phyloP scores from a whole-genome alignment of 495 filamentous ascomycete species.

The Cudoniella acicularis region DNA sequence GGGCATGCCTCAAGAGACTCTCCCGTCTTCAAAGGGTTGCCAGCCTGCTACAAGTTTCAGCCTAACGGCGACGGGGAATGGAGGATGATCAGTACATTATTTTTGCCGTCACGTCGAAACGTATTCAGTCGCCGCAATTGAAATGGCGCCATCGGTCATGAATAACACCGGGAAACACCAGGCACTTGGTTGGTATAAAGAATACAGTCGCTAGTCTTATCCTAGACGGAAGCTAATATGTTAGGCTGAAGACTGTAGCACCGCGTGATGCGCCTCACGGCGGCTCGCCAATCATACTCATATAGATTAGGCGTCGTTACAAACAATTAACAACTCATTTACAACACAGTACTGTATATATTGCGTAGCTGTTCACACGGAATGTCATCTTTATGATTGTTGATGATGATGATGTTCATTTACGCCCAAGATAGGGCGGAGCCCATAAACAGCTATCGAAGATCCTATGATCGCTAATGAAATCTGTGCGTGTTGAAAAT shows the following conservation, averaged over 20 bases:
- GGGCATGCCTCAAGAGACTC: slow-evolving; percentile 1
- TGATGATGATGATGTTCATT: background rate
- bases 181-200: background rate
- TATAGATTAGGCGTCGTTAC: background rate
- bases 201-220: background rate
- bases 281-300: background rate
- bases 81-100: background rate
- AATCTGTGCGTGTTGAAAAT: no score
- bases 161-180: background rate
- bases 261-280: background rate
- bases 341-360: background rate
- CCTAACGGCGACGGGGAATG: background rate
- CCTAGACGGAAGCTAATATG: background rate
- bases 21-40: background rate
- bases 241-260: background rate
- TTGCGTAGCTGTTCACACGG: background rate
- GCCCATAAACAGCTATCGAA: background rate
- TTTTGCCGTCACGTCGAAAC: background rate
- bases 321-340: background rate
- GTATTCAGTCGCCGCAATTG: background rate
- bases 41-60: background rate
- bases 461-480: no score
- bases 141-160: background rate
- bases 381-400: background rate
- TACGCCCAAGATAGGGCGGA: background rate